Evolutionary conservation across 371 early-diverging fungal genomes (phyloP), one percentile per base, ranked within the genome.

Genomic region (Rhizopus microsporus): DNA sequence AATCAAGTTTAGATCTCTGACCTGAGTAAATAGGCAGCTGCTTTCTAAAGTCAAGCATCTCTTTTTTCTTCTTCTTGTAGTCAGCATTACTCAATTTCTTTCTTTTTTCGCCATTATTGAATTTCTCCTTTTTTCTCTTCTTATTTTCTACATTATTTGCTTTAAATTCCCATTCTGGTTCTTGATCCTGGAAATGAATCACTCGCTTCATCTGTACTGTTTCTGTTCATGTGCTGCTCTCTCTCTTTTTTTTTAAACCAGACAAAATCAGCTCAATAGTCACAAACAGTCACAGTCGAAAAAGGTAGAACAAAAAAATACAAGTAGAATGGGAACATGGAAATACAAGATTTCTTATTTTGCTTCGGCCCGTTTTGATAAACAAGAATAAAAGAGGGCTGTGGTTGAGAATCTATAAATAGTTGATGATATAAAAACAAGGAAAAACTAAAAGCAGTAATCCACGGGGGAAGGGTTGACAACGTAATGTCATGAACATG

Each of bases 11-110:
- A 34, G 30, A 5, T 3, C 7, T 56, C 45, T 56, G 71, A 78
- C 78, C 79, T 7, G 74, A 64, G 42, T 73, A 74, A 59, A 78
- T 75, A 15, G 79, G 79, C 12, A 78, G 55, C 42, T 74, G 69
- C 43, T 74, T 73, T 45, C 79, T 66, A 49, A 78, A 78, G 13
- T 63, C 63, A 1, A 69, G 54, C 74, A 75, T 74, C 46, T 78
- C 75, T 15, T 63, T 62, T 48, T 69, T 69, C 53, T 71, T 71
- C 51, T 68, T 56, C 7, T 58, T 56, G 49, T 64, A 68, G 7
- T 67, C 63, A 29, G 44, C 48, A 50, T 59, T 62, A 50, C 62
- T 59, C 17, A 64, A 56, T 10, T 57, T 53, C 13, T 57, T 60
- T 4, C 44, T 54, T 38, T 57, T 57, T n/a, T 53, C 44, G 23